phyloP scores from a whole-genome alignment of 2,329 filamentous ascomycete species.

The Nemania sp. region DNA sequence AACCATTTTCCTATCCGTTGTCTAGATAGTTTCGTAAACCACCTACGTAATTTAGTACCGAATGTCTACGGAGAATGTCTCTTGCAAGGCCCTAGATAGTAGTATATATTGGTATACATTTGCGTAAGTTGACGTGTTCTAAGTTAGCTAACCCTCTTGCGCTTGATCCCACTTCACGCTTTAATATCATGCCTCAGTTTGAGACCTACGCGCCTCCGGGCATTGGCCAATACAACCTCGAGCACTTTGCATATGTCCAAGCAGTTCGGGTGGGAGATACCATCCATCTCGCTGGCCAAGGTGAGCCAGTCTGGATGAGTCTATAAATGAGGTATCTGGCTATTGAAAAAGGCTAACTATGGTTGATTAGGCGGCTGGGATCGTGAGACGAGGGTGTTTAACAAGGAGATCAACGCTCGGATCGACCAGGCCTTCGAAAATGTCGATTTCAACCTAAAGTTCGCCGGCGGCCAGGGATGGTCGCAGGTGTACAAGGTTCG shows the following conservation, averaged over 20 bases:
- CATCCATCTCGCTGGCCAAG: slow-evolving; percentile 62
- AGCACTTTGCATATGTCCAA: slow-evolving; percentile 56
- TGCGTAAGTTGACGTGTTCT: too few relatives aligned
- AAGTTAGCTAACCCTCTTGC: too few relatives aligned
- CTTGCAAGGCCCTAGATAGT: too few relatives aligned
- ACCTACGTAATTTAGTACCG: too few relatives aligned
- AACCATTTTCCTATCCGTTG: too few relatives aligned
- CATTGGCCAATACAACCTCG: slow-evolving; percentile 25
- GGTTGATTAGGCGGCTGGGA: slow-evolving; percentile 51
- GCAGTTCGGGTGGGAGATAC: slow-evolving; percentile 61
- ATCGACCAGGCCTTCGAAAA: slow-evolving; percentile 68
- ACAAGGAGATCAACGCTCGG: slow-evolving; percentile 56
- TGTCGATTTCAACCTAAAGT: slow-evolving; percentile 62
- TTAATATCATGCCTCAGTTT: too few relatives aligned
- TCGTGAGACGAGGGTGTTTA: slow-evolving; percentile 43
- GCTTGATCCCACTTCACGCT: too few relatives aligned
- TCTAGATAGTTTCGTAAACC: too few relatives aligned
- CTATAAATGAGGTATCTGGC: too few relatives aligned
- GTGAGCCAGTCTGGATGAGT: slow-evolving; percentile 42
- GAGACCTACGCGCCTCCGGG: slow-evolving; percentile 32
- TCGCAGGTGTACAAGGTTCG: slow-evolving; percentile 45
- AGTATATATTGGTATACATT: too few relatives aligned
- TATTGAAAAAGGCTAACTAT: not conserved
- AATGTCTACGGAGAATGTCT: too few relatives aligned
- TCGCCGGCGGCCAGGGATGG: slow-evolving; percentile 67